These are phyloP conservation scores for Colletotrichum lentis DNA, from an alignment of 2,329 filamentous ascomycete genomes.

Conservation along the genomic window DNA sequence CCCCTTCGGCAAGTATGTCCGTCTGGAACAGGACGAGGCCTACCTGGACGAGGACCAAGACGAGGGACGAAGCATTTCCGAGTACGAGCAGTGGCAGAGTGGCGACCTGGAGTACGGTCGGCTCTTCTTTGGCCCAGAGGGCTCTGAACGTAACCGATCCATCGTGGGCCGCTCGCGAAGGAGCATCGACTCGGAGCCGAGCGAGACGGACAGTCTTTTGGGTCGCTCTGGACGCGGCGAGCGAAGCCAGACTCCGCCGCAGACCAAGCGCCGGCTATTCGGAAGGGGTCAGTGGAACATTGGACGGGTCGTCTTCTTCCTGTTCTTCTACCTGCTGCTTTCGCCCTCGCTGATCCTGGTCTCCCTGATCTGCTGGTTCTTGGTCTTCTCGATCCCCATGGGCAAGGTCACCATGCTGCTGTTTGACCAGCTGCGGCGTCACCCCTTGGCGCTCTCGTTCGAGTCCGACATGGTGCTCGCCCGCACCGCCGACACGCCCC, in stretches of 20 bases:
- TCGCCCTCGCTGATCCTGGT: slow-evolving; percentile 86
- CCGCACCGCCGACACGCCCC: slow-evolving; percentile 73
- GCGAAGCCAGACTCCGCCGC: slow-evolving; percentile 49
- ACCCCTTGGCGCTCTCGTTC: slow-evolving; percentile 92
- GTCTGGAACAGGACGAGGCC: slow-evolving; percentile 90
- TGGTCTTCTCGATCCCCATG: slow-evolving; percentile 99
- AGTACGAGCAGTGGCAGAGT: slow-evolving; percentile 99
- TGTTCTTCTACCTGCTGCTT: slow-evolving; percentile 94
- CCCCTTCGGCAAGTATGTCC: slow-evolving; percentile 95
- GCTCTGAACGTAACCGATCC: slow-evolving; percentile 75
- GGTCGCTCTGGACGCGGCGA: slow-evolving; percentile 66
- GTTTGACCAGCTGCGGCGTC: slow-evolving; percentile 88
- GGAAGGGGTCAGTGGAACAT: slow-evolving; percentile 95
- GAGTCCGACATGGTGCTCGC: slow-evolving; percentile 83
- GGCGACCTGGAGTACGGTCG: slow-evolving; percentile 95
- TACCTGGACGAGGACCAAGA: slow-evolving; percentile 95
- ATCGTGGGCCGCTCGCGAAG: slow-evolving; percentile 86
- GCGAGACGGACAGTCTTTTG: slow-evolving; percentile 89
- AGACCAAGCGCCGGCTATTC: slow-evolving; percentile 84
- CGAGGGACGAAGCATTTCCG: slow-evolving; percentile 94
- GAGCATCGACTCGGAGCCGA: slow-evolving; percentile 83
- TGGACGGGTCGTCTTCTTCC: slow-evolving; percentile 92
- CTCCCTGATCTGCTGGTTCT: slow-evolving; percentile 89
- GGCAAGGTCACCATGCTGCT: slow-evolving; percentile 91
- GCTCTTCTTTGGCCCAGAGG: slow-evolving; percentile 92